Conservation (phyloP, 805 yeast genomes). For the Yarrowia alimentaria region DNA sequence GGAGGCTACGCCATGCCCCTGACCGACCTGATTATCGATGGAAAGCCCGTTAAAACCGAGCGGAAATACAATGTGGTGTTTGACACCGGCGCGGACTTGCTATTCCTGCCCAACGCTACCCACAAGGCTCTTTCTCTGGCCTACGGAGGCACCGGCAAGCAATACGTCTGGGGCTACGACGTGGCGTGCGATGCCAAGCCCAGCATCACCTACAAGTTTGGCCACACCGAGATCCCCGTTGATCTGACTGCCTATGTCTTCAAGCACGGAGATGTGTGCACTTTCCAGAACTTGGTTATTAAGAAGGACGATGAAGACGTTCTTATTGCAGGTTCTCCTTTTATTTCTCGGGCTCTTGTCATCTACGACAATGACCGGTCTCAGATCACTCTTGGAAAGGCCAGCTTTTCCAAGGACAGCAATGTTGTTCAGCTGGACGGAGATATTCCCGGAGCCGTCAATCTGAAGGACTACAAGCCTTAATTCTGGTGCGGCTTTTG, state of each 20-base stretch:
- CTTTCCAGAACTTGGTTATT: too few species aligned
- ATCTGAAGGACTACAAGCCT: too few species aligned
- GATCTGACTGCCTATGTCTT: neutral
- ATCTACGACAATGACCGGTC: constrained; percentile 4
- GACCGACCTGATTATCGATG: neutral
- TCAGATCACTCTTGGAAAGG: neutral
- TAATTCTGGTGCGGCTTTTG: too few species aligned
- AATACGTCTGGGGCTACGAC: neutral
- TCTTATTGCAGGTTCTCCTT: neutral
- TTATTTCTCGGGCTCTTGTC: neutral
- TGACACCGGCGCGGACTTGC: neutral
- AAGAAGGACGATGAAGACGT: too few species aligned
- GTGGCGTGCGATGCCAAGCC: neutral
- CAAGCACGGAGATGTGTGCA: neutral
- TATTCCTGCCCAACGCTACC: neutral
- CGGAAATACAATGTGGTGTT: neutral
- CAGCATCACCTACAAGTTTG: neutral
- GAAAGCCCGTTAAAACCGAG: neutral
- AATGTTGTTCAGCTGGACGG: neutral
- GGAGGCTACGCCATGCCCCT: constrained; percentile 1
- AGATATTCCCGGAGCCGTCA: neutral
- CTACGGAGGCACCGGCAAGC: neutral
- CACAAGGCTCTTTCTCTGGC: neutral
- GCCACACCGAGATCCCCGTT: neutral
- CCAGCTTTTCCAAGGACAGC: neutral